phyloP scores from a whole-genome alignment of 164 flowering plant species.

The Santalum album region DNA sequence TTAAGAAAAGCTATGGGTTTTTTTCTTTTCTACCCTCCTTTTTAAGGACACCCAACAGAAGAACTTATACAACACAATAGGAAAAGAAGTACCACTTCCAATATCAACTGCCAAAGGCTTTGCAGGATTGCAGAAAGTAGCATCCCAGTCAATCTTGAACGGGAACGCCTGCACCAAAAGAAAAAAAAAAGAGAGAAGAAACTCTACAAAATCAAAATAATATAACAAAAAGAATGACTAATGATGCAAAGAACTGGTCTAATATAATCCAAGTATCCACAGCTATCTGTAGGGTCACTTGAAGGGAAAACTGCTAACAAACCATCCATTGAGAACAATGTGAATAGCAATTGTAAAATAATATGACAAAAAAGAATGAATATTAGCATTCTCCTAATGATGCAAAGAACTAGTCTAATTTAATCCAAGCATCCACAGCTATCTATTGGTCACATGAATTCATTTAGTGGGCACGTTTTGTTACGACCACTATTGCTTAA shows the following conservation, averaged over 20 bases:
- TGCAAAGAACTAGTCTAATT: neutral
- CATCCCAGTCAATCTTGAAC: conserved; percentile 52
- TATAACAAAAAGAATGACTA: neutral
- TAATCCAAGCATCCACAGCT: neutral
- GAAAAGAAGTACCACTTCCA: conserved; percentile 62
- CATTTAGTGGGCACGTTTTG: no score
- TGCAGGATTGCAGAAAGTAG: conserved; percentile 41
- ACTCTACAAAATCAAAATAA: neutral
- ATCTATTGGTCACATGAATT: neutral
- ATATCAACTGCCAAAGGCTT: conserved; percentile 77
- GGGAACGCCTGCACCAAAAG: conserved; percentile 66
- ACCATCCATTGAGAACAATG: no score
- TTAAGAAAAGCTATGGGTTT: no score
- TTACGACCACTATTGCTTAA: no score
- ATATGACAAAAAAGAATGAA: no score
- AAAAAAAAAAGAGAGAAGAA: neutral
- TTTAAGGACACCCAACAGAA: no score
- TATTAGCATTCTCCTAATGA: neutral
- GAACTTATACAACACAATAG: neutral
- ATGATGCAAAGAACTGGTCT: no score
- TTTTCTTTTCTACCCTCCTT: no score
- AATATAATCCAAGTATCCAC: neutral
- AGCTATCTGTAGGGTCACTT: no score
- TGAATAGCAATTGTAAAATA: no score
- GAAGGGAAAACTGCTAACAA: no score